These are phyloP conservation scores for Physcomitrellopsis africana DNA, from an alignment of 225 moss, liverwort and hornwort species.

Conservation along the genomic window DNA sequence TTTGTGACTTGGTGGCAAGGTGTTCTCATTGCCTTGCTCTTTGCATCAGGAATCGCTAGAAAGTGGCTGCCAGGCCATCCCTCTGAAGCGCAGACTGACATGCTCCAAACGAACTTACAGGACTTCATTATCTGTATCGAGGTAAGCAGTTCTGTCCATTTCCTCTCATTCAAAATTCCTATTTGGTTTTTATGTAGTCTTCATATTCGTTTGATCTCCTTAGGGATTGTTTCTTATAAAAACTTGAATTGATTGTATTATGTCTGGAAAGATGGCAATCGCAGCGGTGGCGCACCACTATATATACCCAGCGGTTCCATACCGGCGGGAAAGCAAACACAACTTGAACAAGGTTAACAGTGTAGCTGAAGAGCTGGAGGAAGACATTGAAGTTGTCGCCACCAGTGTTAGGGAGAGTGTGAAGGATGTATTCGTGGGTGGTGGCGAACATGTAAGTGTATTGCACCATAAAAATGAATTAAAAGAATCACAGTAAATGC, in stretches of 20 bases:
- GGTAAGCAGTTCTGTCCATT: slow-evolving; percentile 34
- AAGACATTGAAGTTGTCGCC: slow-evolving; percentile 46
- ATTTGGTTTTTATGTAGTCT: too few species aligned
- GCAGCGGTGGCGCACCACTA: slow-evolving; percentile 93
- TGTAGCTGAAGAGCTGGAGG: slow-evolving; percentile 49
- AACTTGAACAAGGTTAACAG: slow-evolving; percentile 40
- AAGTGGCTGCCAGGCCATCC: slow-evolving; percentile 53
- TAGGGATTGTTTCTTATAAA: too few species aligned
- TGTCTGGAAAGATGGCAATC: slow-evolving; percentile 67
- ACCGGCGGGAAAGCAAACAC: slow-evolving; percentile 52
- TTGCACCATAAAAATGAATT: background rate
- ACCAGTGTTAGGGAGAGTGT: slow-evolving; percentile 85
- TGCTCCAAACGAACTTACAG: slow-evolving; percentile 77
- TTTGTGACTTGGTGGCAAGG: slow-evolving; percentile 99
- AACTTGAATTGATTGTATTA: too few species aligned
- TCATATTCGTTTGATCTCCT: too few species aligned
- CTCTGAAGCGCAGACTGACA: slow-evolving; percentile 27
- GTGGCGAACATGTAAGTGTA: slow-evolving; percentile 79
- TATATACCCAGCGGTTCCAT: slow-evolving; percentile 86
- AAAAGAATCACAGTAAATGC: too few species aligned
- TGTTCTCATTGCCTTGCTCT: slow-evolving; percentile 81
- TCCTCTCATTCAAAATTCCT: too few species aligned
- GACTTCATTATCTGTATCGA: slow-evolving; percentile 86
- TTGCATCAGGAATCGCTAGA: slow-evolving; percentile 53
- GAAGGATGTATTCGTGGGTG: slow-evolving; percentile 80